Percentiles rank a stretch among this genome's conserved stretches.
These are phyloP conservation scores for Fonsecaea nubica DNA, from an alignment of 2,329 filamentous ascomycete genomes.

Conservation along the genomic window DNA sequence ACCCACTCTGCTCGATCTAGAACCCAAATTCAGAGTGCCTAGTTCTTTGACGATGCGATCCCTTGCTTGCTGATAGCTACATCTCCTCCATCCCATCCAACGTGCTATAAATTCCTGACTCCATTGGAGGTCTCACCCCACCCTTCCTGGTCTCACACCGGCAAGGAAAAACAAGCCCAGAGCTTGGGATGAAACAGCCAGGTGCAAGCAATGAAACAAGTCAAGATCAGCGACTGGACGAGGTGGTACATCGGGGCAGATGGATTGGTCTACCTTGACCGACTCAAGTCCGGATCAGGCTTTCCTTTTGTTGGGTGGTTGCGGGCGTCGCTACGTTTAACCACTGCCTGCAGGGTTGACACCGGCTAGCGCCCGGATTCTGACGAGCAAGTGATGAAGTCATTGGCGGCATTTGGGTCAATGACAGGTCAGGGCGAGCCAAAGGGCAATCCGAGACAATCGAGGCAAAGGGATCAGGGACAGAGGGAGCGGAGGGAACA, in stretches of 20 bases:
- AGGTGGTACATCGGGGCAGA: slow-evolving; percentile 4
- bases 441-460: background rate
- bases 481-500: background rate
- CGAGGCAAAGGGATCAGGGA: background rate
- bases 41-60: background rate
- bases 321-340: slow-evolving; percentile 1
- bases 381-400: background rate
- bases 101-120: slow-evolving; percentile 7
- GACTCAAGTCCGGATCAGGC: slow-evolving; percentile 1
- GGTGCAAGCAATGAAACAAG: slow-evolving; percentile 14
- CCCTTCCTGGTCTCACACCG: background rate
- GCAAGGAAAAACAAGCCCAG: background rate
- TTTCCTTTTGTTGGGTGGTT: background rate
- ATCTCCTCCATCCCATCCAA: slow-evolving; percentile 7
- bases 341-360: background rate
- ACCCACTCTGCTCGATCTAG: background rate
- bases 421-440: slow-evolving; percentile 1
- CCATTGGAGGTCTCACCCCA: slow-evolving; percentile 7
- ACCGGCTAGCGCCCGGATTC: background rate
- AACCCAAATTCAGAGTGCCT: background rate
- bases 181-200: slow-evolving; percentile 3
- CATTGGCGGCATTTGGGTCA: background rate
- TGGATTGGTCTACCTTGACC: slow-evolving; percentile 4
- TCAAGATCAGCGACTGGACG: slow-evolving; percentile 7
- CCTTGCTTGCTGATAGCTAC: background rate